A percentile compares a stretch with the other conserved stretches of the same genome.
Evolutionary conservation across 139 green algal species (phyloP).

Genomic region (Pseudopediastrum boryanum): DNA sequence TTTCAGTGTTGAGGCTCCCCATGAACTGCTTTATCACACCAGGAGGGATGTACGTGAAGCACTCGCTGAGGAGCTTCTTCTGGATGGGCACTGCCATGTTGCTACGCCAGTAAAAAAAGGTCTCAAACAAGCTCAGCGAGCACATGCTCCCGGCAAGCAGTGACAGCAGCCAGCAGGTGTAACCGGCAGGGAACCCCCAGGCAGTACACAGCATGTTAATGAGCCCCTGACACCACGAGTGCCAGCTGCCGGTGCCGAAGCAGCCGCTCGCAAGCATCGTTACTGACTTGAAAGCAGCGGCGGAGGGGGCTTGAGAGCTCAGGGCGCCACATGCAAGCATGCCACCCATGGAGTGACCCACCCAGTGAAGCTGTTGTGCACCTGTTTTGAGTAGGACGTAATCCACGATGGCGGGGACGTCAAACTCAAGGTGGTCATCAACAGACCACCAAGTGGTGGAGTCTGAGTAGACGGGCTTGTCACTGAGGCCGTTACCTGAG

Average conservation of each 20-base stretch:
- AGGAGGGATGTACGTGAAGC: slow-evolving; percentile 28
- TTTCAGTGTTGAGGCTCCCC: slow-evolving; percentile 22
- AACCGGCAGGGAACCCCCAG: slow-evolving; percentile 29
- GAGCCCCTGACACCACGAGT: not conserved
- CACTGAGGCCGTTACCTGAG: slow-evolving; percentile 30
- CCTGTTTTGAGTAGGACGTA: slow-evolving; percentile 25
- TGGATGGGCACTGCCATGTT: slow-evolving; percentile 6
- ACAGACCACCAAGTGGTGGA: slow-evolving; percentile 36
- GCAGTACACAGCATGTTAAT: not conserved
- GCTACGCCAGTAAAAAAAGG: slow-evolving; percentile 22
- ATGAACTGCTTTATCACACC: slow-evolving; percentile 34
- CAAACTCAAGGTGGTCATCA: slow-evolving; percentile 27
- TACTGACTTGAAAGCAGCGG: not conserved
- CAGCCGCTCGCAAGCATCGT: slow-evolving; percentile 34
- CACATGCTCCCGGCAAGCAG: not conserved
- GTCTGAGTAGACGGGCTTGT: slow-evolving; percentile 29
- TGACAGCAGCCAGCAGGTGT: not conserved
- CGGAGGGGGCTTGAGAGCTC: not conserved
- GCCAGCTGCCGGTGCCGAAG: slow-evolving; percentile 38
- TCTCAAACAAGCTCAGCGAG: slow-evolving; percentile 17
- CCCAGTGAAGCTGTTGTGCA: slow-evolving; percentile 27
- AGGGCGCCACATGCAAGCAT: slow-evolving; percentile 33
- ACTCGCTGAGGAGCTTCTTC: slow-evolving; percentile 11
- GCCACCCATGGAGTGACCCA: slow-evolving; percentile 44
- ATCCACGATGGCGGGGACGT: slow-evolving; percentile 27